These are phyloP conservation scores for Mycena floridula DNA, from an alignment of 768 basidiomycete genomes.

Conservation along the genomic window DNA sequence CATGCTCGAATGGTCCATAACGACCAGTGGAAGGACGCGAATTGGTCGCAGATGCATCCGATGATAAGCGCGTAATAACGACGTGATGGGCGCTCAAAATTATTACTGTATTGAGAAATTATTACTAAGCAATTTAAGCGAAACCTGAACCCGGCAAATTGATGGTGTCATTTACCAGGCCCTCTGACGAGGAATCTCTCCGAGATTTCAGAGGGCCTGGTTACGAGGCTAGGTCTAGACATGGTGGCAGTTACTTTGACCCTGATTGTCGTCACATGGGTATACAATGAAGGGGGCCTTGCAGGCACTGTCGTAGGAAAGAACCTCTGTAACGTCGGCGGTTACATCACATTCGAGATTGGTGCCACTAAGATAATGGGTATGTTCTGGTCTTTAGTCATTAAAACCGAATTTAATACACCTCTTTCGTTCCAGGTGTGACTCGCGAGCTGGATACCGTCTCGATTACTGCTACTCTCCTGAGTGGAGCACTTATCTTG, in stretches of 20 bases:
- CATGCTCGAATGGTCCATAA: no score
- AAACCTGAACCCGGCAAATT: no score
- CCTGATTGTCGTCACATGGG: slow-evolving; percentile 10
- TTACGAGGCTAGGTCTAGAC: no score
- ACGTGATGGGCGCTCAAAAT: no score
- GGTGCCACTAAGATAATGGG: slow-evolving; percentile 17
- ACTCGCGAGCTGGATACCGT: slow-evolving; percentile 5
- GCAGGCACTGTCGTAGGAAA: slow-evolving; percentile 13
- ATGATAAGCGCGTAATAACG: no score
- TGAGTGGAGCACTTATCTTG: slow-evolving; percentile 24
- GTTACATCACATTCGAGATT: slow-evolving; percentile 20
- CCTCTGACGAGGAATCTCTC: no score
- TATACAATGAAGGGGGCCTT: slow-evolving; percentile 19
- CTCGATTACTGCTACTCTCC: slow-evolving; percentile 8
- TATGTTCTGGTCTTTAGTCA: slow-evolving; percentile 11
- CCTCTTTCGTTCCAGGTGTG: neutral
- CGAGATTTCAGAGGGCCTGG: no score
- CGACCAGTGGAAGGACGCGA: no score
- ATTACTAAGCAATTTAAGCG: no score
- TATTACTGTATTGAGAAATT: no score
- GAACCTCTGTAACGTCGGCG: slow-evolving; percentile 18
- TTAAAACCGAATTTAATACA: neutral
- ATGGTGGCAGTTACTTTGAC: slow-evolving; percentile 10
- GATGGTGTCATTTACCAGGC: no score
- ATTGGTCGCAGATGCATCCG: no score